These are phyloP conservation scores for Hypoxylon sp. DNA, from an alignment of 2,329 filamentous ascomycete species.

Conservation along the genomic window DNA sequence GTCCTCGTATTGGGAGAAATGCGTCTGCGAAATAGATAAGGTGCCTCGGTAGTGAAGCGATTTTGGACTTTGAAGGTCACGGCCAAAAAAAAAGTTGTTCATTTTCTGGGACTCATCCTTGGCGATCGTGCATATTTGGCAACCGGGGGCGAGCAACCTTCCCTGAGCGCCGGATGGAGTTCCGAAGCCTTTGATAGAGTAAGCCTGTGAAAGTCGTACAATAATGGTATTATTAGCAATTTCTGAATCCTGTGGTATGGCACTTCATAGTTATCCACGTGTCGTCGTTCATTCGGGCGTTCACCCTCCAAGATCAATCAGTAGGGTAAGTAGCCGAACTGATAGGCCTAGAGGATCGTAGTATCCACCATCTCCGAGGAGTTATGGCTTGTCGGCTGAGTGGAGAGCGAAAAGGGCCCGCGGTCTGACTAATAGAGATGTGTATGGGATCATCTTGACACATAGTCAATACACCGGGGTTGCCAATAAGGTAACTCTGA, in stretches of 20 bases:
- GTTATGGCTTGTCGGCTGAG: conserved; percentile 12
- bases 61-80: neutral
- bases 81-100: conserved; percentile 12
- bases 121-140: conserved; percentile 28
- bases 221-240: conserved; percentile 8
- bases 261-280: conserved; percentile 7
- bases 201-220: neutral
- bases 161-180: conserved; percentile 17
- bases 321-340: conserved; percentile 7
- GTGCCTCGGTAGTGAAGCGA: neutral
- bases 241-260: neutral
- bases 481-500: conserved; percentile 24
- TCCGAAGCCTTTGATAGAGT: conserved; percentile 10
- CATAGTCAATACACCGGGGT: conserved; percentile 19
- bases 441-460: conserved; percentile 32
- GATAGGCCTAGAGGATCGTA: conserved; percentile 8
- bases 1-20: neutral
- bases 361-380: conserved; percentile 9
- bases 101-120: conserved; percentile 23
- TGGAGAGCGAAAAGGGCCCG: neutral
- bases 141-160: conserved; percentile 17
- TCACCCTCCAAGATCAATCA: conserved; percentile 1
- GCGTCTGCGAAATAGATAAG: neutral
- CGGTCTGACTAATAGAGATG: conserved; percentile 12
- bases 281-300: neutral